Evolutionary conservation across 371 early-diverging fungal genomes (phyloP).

Genomic region (Mucor saturninus): DNA sequence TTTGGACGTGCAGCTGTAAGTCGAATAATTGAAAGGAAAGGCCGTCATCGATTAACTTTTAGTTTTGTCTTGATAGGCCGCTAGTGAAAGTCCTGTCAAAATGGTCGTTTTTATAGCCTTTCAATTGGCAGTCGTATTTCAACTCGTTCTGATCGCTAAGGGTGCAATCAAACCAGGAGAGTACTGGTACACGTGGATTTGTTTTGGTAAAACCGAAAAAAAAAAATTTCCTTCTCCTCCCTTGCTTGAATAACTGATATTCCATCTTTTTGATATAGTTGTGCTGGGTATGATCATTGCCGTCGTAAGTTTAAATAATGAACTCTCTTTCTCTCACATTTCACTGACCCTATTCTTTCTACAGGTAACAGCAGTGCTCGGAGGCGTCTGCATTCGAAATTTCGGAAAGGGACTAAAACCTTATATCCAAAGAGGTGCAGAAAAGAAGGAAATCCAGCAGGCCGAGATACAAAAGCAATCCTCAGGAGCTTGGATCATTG

Average conservation of each 20-base stretch:
- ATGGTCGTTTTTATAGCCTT: constrained; percentile 48
- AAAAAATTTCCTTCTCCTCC: neutral
- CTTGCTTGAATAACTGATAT: neutral
- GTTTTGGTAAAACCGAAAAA: constrained; percentile 43
- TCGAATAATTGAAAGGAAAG: neutral
- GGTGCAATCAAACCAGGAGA: constrained; percentile 30
- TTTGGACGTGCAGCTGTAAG: constrained; percentile 47
- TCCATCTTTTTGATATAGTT: constrained; percentile 26
- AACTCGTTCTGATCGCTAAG: constrained; percentile 39
- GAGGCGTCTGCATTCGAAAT: neutral
- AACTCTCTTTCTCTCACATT: neutral
- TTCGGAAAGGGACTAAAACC: constrained; percentile 21
- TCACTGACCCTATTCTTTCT: too few species aligned
- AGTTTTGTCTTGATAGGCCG: constrained; percentile 25
- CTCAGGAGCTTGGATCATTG: constrained; percentile 43
- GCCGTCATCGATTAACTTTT: neutral
- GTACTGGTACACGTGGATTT: constrained; percentile 53
- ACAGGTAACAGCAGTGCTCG: constrained; percentile 22
- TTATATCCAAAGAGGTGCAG: constrained; percentile 48
- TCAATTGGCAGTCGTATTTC: constrained; percentile 39
- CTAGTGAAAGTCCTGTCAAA: constrained; percentile 34
- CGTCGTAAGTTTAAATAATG: constrained; percentile 26
- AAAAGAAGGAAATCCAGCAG: constrained; percentile 33
- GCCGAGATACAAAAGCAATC: constrained; percentile 21
- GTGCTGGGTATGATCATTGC: constrained; percentile 42